phyloP scores from a whole-genome alignment of 257 asterid genomes.

The Solanum bulbocastanum region DNA sequence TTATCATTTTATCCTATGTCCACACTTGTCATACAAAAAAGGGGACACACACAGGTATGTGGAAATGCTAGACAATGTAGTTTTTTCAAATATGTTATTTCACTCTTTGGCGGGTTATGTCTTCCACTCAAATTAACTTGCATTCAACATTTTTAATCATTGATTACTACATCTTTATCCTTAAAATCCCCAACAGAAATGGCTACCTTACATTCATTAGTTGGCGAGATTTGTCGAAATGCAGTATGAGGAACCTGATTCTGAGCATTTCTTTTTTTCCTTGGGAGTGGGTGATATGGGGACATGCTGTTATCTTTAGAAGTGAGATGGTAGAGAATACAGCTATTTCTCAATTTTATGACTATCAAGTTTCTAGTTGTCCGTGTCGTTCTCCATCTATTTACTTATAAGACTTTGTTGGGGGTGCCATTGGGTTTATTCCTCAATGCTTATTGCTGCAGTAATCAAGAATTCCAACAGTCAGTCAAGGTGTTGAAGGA shows the following conservation, averaged over 20 bases:
- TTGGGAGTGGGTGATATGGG: neutral
- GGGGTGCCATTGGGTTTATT: neutral
- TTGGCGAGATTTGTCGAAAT: neutral
- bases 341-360: neutral
- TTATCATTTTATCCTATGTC: neutral
- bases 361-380: neutral
- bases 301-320: neutral
- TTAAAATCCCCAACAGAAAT: neutral
- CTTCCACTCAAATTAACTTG: neutral
- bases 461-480: conserved; percentile 58
- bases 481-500: conserved; percentile 72
- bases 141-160: neutral
- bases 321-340: neutral
- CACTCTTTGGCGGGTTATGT: neutral
- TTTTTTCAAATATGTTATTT: neutral
- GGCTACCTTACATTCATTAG: neutral
- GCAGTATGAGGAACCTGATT: neutral
- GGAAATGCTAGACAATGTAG: neutral
- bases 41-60: neutral
- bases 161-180: neutral
- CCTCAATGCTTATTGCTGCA: conserved; percentile 20
- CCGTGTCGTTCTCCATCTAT: neutral
- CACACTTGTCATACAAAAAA: neutral
- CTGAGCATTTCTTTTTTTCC: neutral
- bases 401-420: neutral